A percentile compares a stretch with the other conserved stretches of the same genome.
Conservation (phyloP, 176 grass and related monocot species). For the Chrysopogon serrulatus region DNA sequence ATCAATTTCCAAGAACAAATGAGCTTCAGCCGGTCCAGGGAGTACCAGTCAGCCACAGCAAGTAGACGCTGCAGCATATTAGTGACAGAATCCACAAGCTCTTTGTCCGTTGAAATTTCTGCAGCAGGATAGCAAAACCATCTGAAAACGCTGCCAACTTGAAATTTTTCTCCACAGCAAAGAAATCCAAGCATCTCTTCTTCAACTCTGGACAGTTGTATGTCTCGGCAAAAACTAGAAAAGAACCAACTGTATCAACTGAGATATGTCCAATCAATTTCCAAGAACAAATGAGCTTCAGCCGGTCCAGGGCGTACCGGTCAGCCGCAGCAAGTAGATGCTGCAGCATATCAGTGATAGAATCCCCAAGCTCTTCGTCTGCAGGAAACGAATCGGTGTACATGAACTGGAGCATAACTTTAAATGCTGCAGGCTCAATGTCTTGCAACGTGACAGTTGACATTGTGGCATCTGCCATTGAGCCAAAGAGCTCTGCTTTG, state of each 20-base stretch:
- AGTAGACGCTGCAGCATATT: not conserved
- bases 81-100: not conserved
- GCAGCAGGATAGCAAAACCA: too few relatives aligned
- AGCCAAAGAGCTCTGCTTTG: too few relatives aligned
- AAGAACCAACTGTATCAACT: not conserved
- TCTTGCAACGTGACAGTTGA: too few relatives aligned
- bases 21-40: not conserved
- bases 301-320: not conserved
- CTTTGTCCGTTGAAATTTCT: not conserved
- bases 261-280: not conserved
- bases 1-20: not conserved
- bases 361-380: not conserved
- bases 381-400: slow-evolving; percentile 32
- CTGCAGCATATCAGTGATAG: not conserved
- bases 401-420: slow-evolving; percentile 40
- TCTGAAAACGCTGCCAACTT: not conserved
- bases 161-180: not conserved
- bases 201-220: not conserved
- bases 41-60: not conserved
- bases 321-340: not conserved
- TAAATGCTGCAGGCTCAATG: not conserved
- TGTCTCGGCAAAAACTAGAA: not conserved
- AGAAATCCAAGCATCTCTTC: not conserved
- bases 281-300: not conserved
- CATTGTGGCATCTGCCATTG: not conserved